These are phyloP conservation scores for Sporothrix protearum DNA, from an alignment of 2,329 filamentous ascomycete species.

Conservation along the genomic window DNA sequence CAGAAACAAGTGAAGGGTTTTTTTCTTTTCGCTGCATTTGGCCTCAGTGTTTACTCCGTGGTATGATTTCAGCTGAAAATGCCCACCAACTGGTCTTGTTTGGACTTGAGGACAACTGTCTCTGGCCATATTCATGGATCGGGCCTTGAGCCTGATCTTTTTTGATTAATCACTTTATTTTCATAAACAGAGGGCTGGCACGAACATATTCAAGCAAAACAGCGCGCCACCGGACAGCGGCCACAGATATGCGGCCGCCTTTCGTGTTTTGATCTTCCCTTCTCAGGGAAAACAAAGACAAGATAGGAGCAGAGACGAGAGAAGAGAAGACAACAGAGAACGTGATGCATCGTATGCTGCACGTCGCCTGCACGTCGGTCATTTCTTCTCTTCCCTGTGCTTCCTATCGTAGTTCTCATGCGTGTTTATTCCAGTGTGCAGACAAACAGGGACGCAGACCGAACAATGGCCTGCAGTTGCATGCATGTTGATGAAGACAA, in stretches of 20 bases:
- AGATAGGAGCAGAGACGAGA: neutral
- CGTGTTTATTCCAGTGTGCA: neutral
- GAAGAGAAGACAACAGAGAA: neutral
- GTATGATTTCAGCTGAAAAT: neutral
- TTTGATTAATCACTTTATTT: neutral
- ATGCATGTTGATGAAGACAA: neutral
- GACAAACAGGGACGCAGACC: neutral
- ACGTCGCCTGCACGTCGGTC: neutral
- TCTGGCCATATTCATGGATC: neutral
- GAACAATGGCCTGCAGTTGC: slow-evolving; percentile 1
- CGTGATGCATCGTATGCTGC: neutral
- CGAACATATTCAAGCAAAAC: neutral
- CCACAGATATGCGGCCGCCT: neutral
- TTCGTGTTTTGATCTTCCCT: neutral
- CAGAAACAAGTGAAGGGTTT: too few species aligned
- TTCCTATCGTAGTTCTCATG: neutral
- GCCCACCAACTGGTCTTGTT: neutral
- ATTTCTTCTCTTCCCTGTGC: neutral
- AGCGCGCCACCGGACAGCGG: neutral
- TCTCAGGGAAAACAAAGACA: neutral
- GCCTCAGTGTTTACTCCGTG: neutral
- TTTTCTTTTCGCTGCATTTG: neutral
- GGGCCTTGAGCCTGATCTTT: neutral
- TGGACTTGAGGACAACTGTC: neutral
- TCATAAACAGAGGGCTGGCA: neutral